A percentile compares a stretch with the other conserved stretches of the same genome.
Conservation (phyloP, 1,284 basidiomycete genomes). For the Coniferiporia sulphurascens region DNA sequence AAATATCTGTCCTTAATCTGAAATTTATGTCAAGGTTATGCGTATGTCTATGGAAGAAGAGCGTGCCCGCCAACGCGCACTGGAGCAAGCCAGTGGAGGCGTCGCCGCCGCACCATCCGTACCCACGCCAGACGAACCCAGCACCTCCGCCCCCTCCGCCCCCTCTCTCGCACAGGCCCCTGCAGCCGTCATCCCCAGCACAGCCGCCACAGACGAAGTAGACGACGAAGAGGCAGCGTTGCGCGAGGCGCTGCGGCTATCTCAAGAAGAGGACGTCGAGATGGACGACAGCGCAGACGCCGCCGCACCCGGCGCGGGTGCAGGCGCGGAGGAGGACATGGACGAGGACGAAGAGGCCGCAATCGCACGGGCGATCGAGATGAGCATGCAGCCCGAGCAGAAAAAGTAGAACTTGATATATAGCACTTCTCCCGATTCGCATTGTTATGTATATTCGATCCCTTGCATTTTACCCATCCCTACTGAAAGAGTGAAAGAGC, state of each 20-base stretch:
- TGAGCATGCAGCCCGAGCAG: conserved; percentile 37
- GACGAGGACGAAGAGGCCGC: conserved; percentile 52
- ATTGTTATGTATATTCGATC: background rate
- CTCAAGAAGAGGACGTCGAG: conserved; percentile 42
- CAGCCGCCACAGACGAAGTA: conserved; percentile 40
- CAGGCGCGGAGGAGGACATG: conserved; percentile 24
- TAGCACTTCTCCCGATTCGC: background rate
- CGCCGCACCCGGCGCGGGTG: conserved; percentile 8
- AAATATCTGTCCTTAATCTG: conserved; percentile 7
- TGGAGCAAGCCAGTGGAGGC: conserved; percentile 37
- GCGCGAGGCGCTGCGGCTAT: conserved; percentile 58
- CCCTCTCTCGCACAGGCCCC: conserved; percentile 26
- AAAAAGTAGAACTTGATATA: conserved; percentile 35
- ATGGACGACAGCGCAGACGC: conserved; percentile 39
- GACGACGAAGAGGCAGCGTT: conserved; percentile 66
- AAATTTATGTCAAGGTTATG: conserved; percentile 60
- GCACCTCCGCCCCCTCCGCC: conserved; percentile 32
- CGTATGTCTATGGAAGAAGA: conserved; percentile 99
- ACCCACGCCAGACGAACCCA: conserved; percentile 6
- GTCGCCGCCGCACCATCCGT: conserved; percentile 25
- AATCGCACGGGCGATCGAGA: conserved; percentile 58
- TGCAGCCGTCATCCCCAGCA: background rate
- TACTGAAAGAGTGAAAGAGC: background rate
- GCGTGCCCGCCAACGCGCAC: conserved; percentile 77
- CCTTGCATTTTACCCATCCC: background rate